Evolutionary conservation across 2,329 filamentous ascomycete genomes (phyloP).

Genomic region (Plenodomus tracheiphilus): DNA sequence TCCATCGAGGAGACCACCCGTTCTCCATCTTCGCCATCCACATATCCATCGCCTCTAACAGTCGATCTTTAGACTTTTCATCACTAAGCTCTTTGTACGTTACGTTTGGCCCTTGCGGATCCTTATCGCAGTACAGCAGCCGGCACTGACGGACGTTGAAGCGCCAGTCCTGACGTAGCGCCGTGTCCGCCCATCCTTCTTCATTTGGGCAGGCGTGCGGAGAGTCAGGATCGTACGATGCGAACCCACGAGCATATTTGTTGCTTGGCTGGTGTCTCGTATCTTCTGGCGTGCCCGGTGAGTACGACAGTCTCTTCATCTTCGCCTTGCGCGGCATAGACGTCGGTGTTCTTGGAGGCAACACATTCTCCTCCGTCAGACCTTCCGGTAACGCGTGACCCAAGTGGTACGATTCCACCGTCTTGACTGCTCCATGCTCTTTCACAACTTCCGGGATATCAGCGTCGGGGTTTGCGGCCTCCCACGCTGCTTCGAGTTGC

Average conservation of each 20-base stretch:
- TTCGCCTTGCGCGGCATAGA: neutral
- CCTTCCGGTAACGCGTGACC: constrained; percentile 1
- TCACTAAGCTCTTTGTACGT: constrained; percentile 12
- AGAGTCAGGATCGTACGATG: constrained; percentile 9
- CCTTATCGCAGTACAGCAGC: constrained; percentile 6
- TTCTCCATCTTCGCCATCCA: neutral
- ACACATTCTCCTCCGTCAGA: neutral
- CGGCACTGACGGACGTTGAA: constrained; percentile 17
- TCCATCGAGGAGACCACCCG: neutral
- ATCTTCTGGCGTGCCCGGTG: constrained; percentile 10
- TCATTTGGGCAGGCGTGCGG: constrained; percentile 8
- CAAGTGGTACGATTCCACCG: constrained; percentile 1
- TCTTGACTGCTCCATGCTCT: constrained; percentile 1
- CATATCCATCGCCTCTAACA: constrained; percentile 2
- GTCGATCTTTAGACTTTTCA: neutral
- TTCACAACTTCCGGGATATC: constrained; percentile 1
- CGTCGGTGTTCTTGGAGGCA: neutral
- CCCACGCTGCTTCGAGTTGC: constrained; percentile 3
- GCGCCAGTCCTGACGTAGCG: constrained; percentile 4
- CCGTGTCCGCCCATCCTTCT: constrained; percentile 14
- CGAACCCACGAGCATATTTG: neutral
- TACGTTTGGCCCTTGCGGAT: neutral
- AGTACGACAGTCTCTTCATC: constrained; percentile 3
- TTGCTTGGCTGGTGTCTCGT: constrained; percentile 6
- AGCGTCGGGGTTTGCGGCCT: neutral